Percentiles rank a stretch among this genome's conserved stretches.
phyloP scores from a whole-genome alignment of 2,329 filamentous ascomycete genomes.

The Onygena corvina region DNA sequence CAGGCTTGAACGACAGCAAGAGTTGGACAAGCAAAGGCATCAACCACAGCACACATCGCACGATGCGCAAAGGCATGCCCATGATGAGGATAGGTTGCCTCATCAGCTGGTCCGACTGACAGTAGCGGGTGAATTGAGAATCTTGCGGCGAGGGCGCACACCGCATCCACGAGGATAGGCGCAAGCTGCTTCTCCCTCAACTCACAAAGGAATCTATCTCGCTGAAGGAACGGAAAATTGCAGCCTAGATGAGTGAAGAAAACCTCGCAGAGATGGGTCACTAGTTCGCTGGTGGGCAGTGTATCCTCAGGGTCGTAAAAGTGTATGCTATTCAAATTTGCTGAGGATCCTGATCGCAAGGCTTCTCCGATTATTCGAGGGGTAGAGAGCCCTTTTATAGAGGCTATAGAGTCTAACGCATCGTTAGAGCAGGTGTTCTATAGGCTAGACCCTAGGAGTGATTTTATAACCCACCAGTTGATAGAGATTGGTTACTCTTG shows the following conservation, averaged over 20 bases:
- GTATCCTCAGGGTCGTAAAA: slow-evolving; percentile 64
- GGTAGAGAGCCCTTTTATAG: slow-evolving; percentile 26
- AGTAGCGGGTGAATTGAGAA: slow-evolving; percentile 55
- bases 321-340: slow-evolving; percentile 41
- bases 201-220: slow-evolving; percentile 59
- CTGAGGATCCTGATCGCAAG: slow-evolving; percentile 17
- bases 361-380: slow-evolving; percentile 18
- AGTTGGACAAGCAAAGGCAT: slow-evolving; percentile 70
- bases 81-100: slow-evolving; percentile 48
- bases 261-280: slow-evolving; percentile 62
- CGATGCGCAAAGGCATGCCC: slow-evolving; percentile 68
- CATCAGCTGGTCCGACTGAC: slow-evolving; percentile 27
- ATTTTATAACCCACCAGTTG: slow-evolving; percentile 24
- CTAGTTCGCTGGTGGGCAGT: slow-evolving; percentile 59
- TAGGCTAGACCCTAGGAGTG: neutral
- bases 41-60: slow-evolving; percentile 69
- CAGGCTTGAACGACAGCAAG: slow-evolving; percentile 76
- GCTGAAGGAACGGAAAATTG: slow-evolving; percentile 71
- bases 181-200: slow-evolving; percentile 71
- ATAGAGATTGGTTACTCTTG: slow-evolving; percentile 30
- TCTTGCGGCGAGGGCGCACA: slow-evolving; percentile 68
- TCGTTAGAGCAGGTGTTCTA: neutral
- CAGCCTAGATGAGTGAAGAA: slow-evolving; percentile 77
- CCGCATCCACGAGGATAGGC: slow-evolving; percentile 72
- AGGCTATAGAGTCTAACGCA: slow-evolving; percentile 26